These are phyloP conservation scores for Microcyclosporella mali DNA, from an alignment of 2,329 filamentous ascomycete genomes.

Conservation along the genomic window DNA sequence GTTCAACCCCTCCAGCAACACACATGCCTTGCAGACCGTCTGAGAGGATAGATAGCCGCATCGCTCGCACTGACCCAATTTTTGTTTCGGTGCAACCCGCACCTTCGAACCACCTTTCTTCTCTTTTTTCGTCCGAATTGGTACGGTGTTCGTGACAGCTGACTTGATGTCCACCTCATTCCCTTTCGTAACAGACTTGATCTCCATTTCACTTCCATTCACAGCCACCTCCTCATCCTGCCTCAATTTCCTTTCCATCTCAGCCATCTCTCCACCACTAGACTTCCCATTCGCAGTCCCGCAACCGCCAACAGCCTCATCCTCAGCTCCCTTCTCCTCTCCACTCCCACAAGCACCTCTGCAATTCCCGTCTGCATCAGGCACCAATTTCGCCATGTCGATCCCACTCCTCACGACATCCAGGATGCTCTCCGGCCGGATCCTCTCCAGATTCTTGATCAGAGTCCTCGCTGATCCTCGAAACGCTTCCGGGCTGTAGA, in stretches of 20 bases:
- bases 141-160: constrained; percentile 11
- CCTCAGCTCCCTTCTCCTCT: constrained; percentile 36
- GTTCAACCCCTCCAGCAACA: constrained; percentile 81
- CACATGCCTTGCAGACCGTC: constrained; percentile 87
- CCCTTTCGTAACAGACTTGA: constrained; percentile 36
- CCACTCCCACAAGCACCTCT: constrained; percentile 41
- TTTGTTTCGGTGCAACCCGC: constrained; percentile 51
- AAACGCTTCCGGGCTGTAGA: constrained; percentile 96
- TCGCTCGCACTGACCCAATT: constrained; percentile 72
- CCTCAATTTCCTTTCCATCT: constrained; percentile 68
- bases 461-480: constrained; percentile 82
- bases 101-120: constrained; percentile 15
- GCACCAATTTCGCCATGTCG: constrained; percentile 88
- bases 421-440: constrained; percentile 86
- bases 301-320: constrained; percentile 65
- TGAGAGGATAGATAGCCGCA: constrained; percentile 97
- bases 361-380: constrained; percentile 46
- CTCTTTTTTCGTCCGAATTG: constrained; percentile 32
- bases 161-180: constrained; percentile 6
- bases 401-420: constrained; percentile 93
- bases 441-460: constrained; percentile 91
- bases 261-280: constrained; percentile 70
- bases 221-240: constrained; percentile 56
- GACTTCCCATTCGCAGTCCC: constrained; percentile 62
- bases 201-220: constrained; percentile 57